Percentiles rank a stretch among this genome's conserved stretches.
These are phyloP conservation scores for Basipetospora sp. DNA, from an alignment of 2,329 filamentous ascomycete genomes.

Conservation along the genomic window DNA sequence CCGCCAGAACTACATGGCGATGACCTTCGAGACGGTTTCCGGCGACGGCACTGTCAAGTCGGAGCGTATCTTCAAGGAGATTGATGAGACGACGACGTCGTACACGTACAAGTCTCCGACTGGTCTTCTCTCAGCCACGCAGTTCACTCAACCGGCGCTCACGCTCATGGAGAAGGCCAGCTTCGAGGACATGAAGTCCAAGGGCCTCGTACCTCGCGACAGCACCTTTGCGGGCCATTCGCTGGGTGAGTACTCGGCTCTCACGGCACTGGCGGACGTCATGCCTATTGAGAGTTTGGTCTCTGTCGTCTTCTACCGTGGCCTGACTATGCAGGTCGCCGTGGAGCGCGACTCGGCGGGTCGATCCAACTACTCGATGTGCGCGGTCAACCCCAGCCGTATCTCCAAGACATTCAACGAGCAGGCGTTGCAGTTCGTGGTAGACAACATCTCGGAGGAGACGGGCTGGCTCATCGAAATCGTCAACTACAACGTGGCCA, in stretches of 20 bases:
- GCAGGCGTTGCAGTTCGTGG: constrained; percentile 88
- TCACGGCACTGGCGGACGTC: constrained; percentile 89
- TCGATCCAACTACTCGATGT: constrained; percentile 98
- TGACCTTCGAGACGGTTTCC: constrained; percentile 98
- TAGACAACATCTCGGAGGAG: constrained; percentile 84
- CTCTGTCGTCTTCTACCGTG: constrained; percentile 97
- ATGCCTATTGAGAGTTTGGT: constrained; percentile 99
- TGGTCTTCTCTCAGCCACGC: constrained; percentile 85
- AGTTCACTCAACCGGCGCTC: constrained; percentile 93
- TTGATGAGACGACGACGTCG: constrained; percentile 78
- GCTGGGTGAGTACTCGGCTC: constrained; percentile 91
- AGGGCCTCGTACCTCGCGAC: constrained; percentile 87
- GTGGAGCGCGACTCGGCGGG: constrained; percentile 89
- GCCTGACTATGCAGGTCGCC: constrained; percentile 96
- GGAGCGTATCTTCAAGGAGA: constrained; percentile 98
- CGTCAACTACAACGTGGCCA: constrained; percentile 84
- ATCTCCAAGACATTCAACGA: constrained; percentile 99
- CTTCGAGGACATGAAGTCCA: constrained; percentile 97
- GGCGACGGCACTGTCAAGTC: constrained; percentile 88
- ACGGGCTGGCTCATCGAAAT: constrained; percentile 95
- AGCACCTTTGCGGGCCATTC: constrained; percentile 97
- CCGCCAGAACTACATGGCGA: constrained; percentile 97
- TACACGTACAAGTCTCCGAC: constrained; percentile 96
- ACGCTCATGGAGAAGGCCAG: constrained; percentile 99
- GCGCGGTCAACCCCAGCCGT: constrained; percentile 92